phyloP scores from a whole-genome alignment of 164 flowering plant genomes.

The Magnolia officinalis region DNA sequence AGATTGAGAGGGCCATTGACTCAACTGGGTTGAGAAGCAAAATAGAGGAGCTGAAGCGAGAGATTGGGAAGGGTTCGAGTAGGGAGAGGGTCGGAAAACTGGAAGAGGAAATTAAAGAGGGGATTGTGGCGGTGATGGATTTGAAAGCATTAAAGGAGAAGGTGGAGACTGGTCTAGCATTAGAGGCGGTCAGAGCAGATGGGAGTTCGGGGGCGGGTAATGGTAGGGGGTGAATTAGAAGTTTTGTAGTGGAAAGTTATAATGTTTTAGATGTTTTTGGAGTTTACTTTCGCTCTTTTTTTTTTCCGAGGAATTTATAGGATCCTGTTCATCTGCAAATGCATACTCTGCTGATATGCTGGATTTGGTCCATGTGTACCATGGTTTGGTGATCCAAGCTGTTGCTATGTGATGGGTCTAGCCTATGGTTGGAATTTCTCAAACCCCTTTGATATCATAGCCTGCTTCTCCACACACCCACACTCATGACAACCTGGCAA shows the following conservation, averaged over 20 bases:
- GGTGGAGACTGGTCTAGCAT: slow-evolving; percentile 18
- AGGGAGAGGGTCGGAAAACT: slow-evolving; percentile 22
- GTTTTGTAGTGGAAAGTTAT: not conserved
- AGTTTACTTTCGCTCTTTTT: no score
- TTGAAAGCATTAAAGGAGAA: slow-evolving; percentile 26
- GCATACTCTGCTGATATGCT: no score
- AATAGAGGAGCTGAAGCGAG: slow-evolving; percentile 31
- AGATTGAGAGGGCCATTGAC: slow-evolving; percentile 25
- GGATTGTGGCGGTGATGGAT: slow-evolving; percentile 26
- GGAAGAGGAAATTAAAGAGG: slow-evolving; percentile 32
- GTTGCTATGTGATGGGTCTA: no score
- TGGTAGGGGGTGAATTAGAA: slow-evolving; percentile 20
- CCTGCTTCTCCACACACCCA: no score
- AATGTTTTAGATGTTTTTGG: no score
- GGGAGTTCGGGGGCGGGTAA: slow-evolving; percentile 20
- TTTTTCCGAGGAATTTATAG: no score
- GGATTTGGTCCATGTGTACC: no score
- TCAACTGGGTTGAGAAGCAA: slow-evolving; percentile 24
- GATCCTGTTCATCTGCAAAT: no score
- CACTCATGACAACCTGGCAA: no score
- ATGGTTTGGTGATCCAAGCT: no score
- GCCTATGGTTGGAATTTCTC: no score
- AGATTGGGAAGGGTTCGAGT: slow-evolving; percentile 21
- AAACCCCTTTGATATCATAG: no score
- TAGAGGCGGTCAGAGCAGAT: slow-evolving; percentile 7